Conservation (phyloP, 805 yeast genomes). For the Ogataea dorogensis region DNA sequence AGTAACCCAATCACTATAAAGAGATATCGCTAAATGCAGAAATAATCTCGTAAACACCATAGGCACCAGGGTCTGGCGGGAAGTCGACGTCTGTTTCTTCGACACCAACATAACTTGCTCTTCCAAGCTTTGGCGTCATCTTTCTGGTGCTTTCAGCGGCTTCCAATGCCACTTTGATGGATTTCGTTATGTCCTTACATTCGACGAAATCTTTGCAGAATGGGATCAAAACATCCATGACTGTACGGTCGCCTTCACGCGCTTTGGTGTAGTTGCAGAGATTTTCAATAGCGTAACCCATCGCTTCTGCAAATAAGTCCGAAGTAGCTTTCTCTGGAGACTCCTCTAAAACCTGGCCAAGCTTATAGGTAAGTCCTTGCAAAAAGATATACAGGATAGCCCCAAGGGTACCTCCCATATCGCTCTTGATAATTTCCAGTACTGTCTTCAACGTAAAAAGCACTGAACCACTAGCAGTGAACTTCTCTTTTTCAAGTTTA, state of each 20-base stretch:
- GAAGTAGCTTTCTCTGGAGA: conserved; percentile 5
- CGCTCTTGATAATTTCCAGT: conserved; percentile 32
- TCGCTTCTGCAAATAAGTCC: conserved; percentile 26
- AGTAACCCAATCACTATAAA: neutral
- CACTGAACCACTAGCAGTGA: conserved; percentile 29
- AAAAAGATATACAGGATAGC: conserved; percentile 38
- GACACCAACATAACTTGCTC: conserved; percentile 40
- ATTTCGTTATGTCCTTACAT: conserved; percentile 24
- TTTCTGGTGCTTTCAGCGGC: conserved; percentile 39
- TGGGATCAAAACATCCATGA: conserved; percentile 41
- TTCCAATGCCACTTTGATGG: conserved; percentile 30
- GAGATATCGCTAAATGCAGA: conserved; percentile 21
- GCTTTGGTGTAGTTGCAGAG: conserved; percentile 37
- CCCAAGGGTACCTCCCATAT: conserved; percentile 42
- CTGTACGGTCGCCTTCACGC: conserved; percentile 39
- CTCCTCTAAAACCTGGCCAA: conserved; percentile 28
- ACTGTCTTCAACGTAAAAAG: conserved; percentile 27
- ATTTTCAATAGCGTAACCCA: conserved; percentile 29
- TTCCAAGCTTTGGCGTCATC: conserved; percentile 36
- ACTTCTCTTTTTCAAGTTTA: conserved; percentile 24
- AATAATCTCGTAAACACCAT: conserved; percentile 37
- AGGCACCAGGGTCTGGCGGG: conserved; percentile 44
- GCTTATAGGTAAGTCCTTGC: conserved; percentile 21
- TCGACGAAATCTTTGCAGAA: conserved; percentile 28
- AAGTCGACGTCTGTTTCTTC: conserved; percentile 28